phyloP scores from a whole-genome alignment of 345 rosid genomes.

The Camelina hispida region DNA sequence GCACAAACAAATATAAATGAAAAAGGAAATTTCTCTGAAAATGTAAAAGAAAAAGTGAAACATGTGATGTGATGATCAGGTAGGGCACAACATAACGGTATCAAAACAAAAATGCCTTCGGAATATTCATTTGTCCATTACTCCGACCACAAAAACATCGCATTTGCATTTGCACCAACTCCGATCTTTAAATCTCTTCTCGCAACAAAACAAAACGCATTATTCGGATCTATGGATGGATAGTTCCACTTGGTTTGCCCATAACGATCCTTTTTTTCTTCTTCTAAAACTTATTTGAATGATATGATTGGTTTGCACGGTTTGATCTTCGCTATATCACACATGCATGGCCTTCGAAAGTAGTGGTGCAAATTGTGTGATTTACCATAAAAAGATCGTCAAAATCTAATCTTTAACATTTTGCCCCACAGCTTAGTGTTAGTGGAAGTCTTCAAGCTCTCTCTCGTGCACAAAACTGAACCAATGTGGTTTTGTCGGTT shows the following conservation, averaged over 20 bases:
- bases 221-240: neutral
- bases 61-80: constrained; percentile 45
- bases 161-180: constrained; percentile 34
- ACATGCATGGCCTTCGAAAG: constrained; percentile 29
- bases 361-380: constrained; percentile 29
- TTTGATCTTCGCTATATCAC: neutral
- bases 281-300: neutral
- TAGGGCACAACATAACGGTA: constrained; percentile 23
- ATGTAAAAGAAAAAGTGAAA: constrained; percentile 18
- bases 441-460: constrained; percentile 31
- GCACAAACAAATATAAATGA: neutral
- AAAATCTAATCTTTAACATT: constrained; percentile 29
- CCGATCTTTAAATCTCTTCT: constrained; percentile 24
- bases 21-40: constrained; percentile 2
- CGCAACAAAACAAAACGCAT: constrained; percentile 24
- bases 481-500: constrained; percentile 42
- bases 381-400: constrained; percentile 17
- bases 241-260: constrained; percentile 12
- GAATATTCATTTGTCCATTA: constrained; percentile 45
- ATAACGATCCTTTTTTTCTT: neutral
- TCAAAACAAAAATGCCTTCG: constrained; percentile 39
- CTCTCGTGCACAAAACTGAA: constrained; percentile 30
- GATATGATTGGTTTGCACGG: neutral
- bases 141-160: constrained; percentile 25
- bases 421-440: constrained; percentile 41